phyloP scores from a whole-genome alignment of 495 filamentous ascomycete species.

The Hamigera avellanea region DNA sequence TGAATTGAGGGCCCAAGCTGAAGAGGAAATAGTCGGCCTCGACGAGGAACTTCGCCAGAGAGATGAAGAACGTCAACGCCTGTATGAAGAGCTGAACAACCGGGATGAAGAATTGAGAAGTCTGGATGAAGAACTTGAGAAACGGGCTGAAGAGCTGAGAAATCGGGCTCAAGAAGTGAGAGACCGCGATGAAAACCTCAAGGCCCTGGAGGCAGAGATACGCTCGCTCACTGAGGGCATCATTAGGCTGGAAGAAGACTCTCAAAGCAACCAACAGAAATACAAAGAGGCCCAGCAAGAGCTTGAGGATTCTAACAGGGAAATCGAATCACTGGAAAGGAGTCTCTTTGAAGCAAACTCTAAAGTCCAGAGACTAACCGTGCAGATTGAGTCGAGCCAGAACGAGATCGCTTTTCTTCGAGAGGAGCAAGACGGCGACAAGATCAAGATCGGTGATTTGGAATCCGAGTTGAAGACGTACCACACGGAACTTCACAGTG shows the following conservation, averaged over 20 bases:
- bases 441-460: constrained; percentile 92
- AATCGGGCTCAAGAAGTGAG: constrained; percentile 37
- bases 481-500: constrained; percentile 60
- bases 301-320: constrained; percentile 60
- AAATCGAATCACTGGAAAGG: constrained; percentile 66
- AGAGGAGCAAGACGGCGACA: constrained; percentile 95
- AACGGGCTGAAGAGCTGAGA: background rate
- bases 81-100: constrained; percentile 7
- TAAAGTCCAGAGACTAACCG: constrained; percentile 72
- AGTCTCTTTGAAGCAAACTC: constrained; percentile 67
- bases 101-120: constrained; percentile 38
- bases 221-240: constrained; percentile 77
- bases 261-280: constrained; percentile 50
- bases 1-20: constrained; percentile 63
- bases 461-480: constrained; percentile 68
- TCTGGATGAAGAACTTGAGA: constrained; percentile 63
- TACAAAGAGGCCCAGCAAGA: constrained; percentile 67
- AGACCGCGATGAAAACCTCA: constrained; percentile 59
- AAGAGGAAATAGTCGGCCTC: constrained; percentile 75
- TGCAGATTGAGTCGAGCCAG: constrained; percentile 87
- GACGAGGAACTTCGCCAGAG: constrained; percentile 67
- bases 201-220: constrained; percentile 80
- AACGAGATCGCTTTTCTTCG: constrained; percentile 89
- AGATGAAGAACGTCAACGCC: constrained; percentile 57
- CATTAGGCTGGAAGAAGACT: constrained; percentile 77